Conservation (phyloP, 345 rosid genomes). For the Linum tenue region DNA sequence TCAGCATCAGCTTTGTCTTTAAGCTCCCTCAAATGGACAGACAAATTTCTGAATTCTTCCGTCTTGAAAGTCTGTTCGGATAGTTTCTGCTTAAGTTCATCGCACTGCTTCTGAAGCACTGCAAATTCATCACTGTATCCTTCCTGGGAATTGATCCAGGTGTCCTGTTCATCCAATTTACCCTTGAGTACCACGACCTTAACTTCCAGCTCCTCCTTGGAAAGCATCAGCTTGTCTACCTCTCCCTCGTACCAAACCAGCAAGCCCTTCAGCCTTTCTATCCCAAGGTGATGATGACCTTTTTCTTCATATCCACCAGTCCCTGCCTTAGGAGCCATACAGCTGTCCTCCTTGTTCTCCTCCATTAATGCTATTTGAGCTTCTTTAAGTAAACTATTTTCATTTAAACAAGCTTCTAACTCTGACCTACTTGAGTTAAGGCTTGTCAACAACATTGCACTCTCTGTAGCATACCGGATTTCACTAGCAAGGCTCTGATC, state of each 20-base stretch:
- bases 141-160: slow-evolving; percentile 26
- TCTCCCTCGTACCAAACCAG: slow-evolving; percentile 42
- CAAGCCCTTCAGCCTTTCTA: slow-evolving; percentile 43
- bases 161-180: slow-evolving; percentile 43
- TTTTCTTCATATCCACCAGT: slow-evolving; percentile 24
- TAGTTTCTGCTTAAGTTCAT: slow-evolving; percentile 58
- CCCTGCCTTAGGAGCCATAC: slow-evolving; percentile 29
- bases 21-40: slow-evolving; percentile 73
- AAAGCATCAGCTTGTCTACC: slow-evolving; percentile 40
- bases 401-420: slow-evolving; percentile 35
- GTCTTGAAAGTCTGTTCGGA: slow-evolving; percentile 78
- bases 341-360: slow-evolving; percentile 34
- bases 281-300: slow-evolving; percentile 33
- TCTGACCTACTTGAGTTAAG: slow-evolving; percentile 43
- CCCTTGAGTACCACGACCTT: slow-evolving; percentile 41
- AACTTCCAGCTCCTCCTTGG: slow-evolving; percentile 53
- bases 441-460: slow-evolving; percentile 33
- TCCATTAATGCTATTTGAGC: slow-evolving; percentile 25
- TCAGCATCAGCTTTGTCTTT: slow-evolving; percentile 84
- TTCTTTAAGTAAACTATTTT: slow-evolving; percentile 34
- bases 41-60: slow-evolving; percentile 76
- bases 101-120: slow-evolving; percentile 38
- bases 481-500: slow-evolving; percentile 45
- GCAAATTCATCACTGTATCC: slow-evolving; percentile 30
- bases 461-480: slow-evolving; percentile 44